phyloP scores from a whole-genome alignment of 768 basidiomycete genomes.

The Suillus placidus region DNA sequence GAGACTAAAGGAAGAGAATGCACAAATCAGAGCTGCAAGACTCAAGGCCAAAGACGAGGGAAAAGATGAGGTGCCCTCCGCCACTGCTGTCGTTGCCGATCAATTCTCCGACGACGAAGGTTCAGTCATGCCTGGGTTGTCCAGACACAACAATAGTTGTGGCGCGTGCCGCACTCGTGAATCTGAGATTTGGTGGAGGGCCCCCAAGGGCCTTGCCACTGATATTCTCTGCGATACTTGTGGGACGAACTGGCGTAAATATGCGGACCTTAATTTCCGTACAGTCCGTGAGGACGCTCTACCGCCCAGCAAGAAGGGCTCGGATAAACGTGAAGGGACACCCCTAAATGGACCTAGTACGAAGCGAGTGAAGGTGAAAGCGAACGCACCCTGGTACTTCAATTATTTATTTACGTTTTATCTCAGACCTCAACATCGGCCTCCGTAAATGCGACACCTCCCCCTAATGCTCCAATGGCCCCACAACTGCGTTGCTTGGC shows the following conservation, averaged over 20 bases:
- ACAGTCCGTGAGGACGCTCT: conserved; percentile 69
- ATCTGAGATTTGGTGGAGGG: conserved; percentile 86
- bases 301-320: conserved; percentile 43
- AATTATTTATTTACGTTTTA: conserved; percentile 5
- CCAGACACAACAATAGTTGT: conserved; percentile 61
- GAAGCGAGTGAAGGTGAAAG: conserved; percentile 65
- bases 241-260: conserved; percentile 90
- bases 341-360: conserved; percentile 51
- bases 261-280: conserved; percentile 83
- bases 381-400: neutral
- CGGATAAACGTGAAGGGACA: conserved; percentile 65
- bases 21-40: conserved; percentile 45
- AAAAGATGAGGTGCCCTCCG: conserved; percentile 29
- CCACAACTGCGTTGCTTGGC: conserved; percentile 74
- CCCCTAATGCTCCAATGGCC: conserved; percentile 53
- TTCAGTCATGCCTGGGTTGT: conserved; percentile 64
- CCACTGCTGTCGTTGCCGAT: conserved; percentile 36
- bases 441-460: conserved; percentile 58
- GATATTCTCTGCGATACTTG: conserved; percentile 83
- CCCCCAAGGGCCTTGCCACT: conserved; percentile 81
- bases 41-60: conserved; percentile 30
- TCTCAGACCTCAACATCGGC: conserved; percentile 32
- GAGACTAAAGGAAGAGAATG: conserved; percentile 72
- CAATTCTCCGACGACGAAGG: conserved; percentile 68
- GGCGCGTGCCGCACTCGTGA: conserved; percentile 86